Evolutionary conservation across 164 flowering plant species (phyloP), one percentile per base, ranked within the genome.

Genomic region (Annona squamosa): DNA sequence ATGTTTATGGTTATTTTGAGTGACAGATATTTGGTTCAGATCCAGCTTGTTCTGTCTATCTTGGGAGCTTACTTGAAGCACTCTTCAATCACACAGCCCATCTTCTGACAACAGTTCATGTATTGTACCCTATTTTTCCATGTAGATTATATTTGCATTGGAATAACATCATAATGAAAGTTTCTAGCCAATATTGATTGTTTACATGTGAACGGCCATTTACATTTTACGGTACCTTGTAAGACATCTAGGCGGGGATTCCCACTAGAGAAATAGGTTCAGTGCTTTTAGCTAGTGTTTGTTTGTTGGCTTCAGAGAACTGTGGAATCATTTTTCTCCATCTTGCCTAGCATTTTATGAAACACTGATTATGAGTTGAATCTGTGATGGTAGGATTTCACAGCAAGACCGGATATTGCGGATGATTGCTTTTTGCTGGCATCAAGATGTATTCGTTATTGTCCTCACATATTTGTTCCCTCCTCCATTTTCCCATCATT

Each of bases 361-460:
- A 26, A 59, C 65, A 59, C 69, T 70, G 57, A 71, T 71, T 52
- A 45, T 69, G 37, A 48, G 2, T 19, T 44, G 45, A 48, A 16
- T 73, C 42, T 68, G 44, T n/a, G 48, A 7, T 37, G 82, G 67
- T 83, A 94, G 99, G 98, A 94, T 64, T 92, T 94, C 77, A 89
- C 97, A 46, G 84, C 92, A 45, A 84, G 99, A 80, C 99, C 99
- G 3, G 99, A 96, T 75, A 81, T 96, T 76, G 98, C 97, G 71
- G 99, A 96, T 82, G 99, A 96, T 82, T 96, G 99, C 67, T 96
- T 93, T 79, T 82, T 96, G 83, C 82, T 96, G 81, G 98, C 98
- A 69, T 96, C 99, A 64, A 86, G 99, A 68, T 96, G 99, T 79
- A 89, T 96, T 52, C 97, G 99, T 43, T 96, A 96, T 81, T 96